Percentiles rank a stretch among this genome's conserved stretches.
These are phyloP conservation scores for Globisporangium uncinulatum DNA, from an alignment of 352 stramenopile species.

Conservation along the genomic window DNA sequence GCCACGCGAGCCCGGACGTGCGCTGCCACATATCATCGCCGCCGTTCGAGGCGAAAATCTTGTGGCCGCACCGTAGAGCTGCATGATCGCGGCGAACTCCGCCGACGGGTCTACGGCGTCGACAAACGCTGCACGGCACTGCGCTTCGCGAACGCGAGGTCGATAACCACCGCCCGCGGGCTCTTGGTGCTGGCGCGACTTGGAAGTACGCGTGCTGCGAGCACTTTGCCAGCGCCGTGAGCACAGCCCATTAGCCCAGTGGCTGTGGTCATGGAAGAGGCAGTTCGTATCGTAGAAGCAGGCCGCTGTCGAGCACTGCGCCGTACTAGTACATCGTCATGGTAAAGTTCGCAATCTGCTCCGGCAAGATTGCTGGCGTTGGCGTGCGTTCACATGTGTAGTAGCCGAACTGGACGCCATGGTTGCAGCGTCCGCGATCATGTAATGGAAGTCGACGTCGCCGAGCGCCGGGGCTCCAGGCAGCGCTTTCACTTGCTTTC, in stretches of 20 bases:
- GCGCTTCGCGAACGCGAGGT: slow-evolving; percentile 68
- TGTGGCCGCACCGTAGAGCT: slow-evolving; percentile 75
- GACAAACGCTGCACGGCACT: slow-evolving; percentile 74
- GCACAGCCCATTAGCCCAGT: slow-evolving; percentile 57
- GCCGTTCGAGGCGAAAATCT: slow-evolving; percentile 82
- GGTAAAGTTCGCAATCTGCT: slow-evolving; percentile 78
- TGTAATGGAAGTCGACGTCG: slow-evolving; percentile 87
- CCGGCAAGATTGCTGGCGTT: slow-evolving; percentile 46
- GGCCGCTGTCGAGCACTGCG: slow-evolving; percentile 52
- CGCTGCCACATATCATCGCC: slow-evolving; percentile 84
- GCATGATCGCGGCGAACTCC: slow-evolving; percentile 48
- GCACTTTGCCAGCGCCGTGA: slow-evolving; percentile 88
- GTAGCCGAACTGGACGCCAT: slow-evolving; percentile 88
- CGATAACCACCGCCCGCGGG: slow-evolving; percentile 59
- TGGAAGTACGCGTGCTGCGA: slow-evolving; percentile 85
- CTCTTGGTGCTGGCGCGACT: slow-evolving; percentile 54
- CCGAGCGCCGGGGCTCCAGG: slow-evolving; percentile 52
- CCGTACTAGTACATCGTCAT: slow-evolving; percentile 85
- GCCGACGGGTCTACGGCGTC: slow-evolving; percentile 51
- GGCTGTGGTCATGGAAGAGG: slow-evolving; percentile 32
- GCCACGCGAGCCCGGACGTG: slow-evolving; percentile 52
- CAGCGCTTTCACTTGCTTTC: slow-evolving; percentile 49
- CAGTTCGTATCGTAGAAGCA: slow-evolving; percentile 86
- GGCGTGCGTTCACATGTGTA: slow-evolving; percentile 62
- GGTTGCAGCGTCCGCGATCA: slow-evolving; percentile 82